Evolutionary conservation across 257 asterid species (phyloP), one percentile per base, ranked within the genome.

Genomic region (Sherardia arvensis): DNA sequence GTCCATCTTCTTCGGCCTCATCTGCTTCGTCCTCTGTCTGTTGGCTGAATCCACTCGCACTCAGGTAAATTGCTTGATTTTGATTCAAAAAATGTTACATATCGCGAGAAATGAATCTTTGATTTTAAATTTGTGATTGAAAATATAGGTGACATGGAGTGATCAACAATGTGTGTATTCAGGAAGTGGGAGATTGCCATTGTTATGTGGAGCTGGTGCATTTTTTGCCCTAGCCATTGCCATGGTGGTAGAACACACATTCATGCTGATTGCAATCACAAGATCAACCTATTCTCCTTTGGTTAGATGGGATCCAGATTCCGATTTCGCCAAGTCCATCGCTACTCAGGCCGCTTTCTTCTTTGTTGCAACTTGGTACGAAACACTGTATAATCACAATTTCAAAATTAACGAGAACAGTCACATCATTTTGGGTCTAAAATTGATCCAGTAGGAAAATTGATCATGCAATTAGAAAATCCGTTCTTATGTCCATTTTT

Each of bases 21-120:
- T 77, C 38, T 89, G 95, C 87, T 89, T 92, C 90, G 78, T 89
- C 55, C 88, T 89, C 66, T 87, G 85, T 49, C 97, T 92, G 55
- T 30, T 82, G 17, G 91, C 97, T 0, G 97, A 92, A 73, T 81
- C 95, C 14, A 75, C 83, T 0, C 97, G 87, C n/a, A 85, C 99
- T 0, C 70, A 88, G 91, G 98, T 83, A 76, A n/a, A n/a, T n/a
- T n/a, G n/a, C n/a, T n/a, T n/a, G n/a, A n/a, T n/a, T n/a, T n/a
- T n/a, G n/a, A n/a, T n/a, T n/a, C n/a, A n/a, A n/a, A 12, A 55
- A 4, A 5, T 14, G 15, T 9, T 21, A 22, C 6, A 23, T 17
- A 9, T 2, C 3, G 18, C 18, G 17, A 38, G 10, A 10, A 0
- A 43, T 43, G 20, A 1, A 15, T 3, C 3, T 22, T 53, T 53